These are phyloP conservation scores for Amphicarpaea edgeworthii DNA, from an alignment of 306 rosid genomes.

Conservation along the genomic window DNA sequence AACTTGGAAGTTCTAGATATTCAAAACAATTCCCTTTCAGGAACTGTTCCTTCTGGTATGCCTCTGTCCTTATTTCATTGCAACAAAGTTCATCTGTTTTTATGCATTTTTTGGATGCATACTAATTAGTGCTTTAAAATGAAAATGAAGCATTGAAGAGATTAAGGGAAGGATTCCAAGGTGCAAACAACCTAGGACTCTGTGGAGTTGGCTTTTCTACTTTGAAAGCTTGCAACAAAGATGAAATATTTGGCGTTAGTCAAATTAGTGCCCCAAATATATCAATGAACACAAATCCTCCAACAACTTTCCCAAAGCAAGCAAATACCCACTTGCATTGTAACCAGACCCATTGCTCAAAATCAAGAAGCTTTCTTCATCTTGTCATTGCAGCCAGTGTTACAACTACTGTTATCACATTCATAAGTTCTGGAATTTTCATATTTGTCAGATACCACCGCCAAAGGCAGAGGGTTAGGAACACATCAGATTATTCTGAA, in stretches of 20 bases:
- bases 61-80: slow-evolving; percentile 20
- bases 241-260: background rate
- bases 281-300: slow-evolving; percentile 33
- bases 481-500: slow-evolving; percentile 57
- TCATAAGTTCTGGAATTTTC: slow-evolving; percentile 45
- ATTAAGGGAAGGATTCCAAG: slow-evolving; percentile 64
- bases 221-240: slow-evolving; percentile 57
- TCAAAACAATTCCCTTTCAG: slow-evolving; percentile 76
- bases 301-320: slow-evolving; percentile 51
- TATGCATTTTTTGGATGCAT: slow-evolving; percentile 9
- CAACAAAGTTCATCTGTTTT: background rate
- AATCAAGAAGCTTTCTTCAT: slow-evolving; percentile 54
- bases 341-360: slow-evolving; percentile 61
- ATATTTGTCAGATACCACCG: slow-evolving; percentile 60
- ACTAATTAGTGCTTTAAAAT: slow-evolving; percentile 45
- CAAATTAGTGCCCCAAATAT: slow-evolving; percentile 42
- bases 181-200: slow-evolving; percentile 65
- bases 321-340: slow-evolving; percentile 50
- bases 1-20: slow-evolving; percentile 62
- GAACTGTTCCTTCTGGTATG: slow-evolving; percentile 74
- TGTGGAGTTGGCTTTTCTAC: slow-evolving; percentile 74
- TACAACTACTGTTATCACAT: slow-evolving; percentile 48
- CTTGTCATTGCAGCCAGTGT: slow-evolving; percentile 60
- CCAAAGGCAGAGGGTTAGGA: slow-evolving; percentile 67
- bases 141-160: slow-evolving; percentile 61